phyloP scores from a whole-genome alignment of 805 yeast species.

The Candida multigemmis region DNA sequence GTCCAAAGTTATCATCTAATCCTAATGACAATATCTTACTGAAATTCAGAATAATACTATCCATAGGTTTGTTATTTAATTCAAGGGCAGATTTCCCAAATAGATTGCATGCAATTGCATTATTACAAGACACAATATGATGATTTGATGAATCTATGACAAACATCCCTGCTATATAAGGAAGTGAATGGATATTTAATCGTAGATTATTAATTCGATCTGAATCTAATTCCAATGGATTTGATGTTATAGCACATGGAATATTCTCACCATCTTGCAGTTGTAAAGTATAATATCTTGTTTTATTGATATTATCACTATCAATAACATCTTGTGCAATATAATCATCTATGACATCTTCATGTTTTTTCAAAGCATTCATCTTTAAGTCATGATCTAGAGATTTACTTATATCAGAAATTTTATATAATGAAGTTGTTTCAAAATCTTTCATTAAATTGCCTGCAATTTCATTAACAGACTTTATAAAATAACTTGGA shows the following conservation, averaged over 20 bases:
- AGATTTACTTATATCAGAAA: constrained; percentile 17
- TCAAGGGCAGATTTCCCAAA: constrained; percentile 59
- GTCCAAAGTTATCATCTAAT: constrained; percentile 13
- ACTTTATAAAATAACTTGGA: constrained; percentile 10
- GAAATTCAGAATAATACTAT: constrained; percentile 57
- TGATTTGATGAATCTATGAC: constrained; percentile 47
- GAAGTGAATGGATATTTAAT: constrained; percentile 65
- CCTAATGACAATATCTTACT: constrained; percentile 35
- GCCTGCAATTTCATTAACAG: constrained; percentile 27
- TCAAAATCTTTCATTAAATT: constrained; percentile 14
- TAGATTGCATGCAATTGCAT: constrained; percentile 67
- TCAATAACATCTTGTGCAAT: constrained; percentile 10
- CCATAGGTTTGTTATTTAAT: constrained; percentile 33
- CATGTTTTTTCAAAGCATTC: no score
- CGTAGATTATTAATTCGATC: constrained; percentile 32
- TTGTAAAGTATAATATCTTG: constrained; percentile 53
- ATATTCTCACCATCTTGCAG: constrained; percentile 38
- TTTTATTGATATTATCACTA: constrained; percentile 35
- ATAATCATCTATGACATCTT: constrained; percentile 4
- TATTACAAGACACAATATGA: constrained; percentile 62
- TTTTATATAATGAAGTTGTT: constrained; percentile 5
- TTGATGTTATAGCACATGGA: constrained; percentile 70
- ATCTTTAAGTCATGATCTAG: constrained; percentile 13
- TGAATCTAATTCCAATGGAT: constrained; percentile 41
- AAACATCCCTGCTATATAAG: constrained; percentile 82